phyloP scores from a whole-genome alignment of 345 rosid genomes.

The Euphorbia pulcherrima region DNA sequence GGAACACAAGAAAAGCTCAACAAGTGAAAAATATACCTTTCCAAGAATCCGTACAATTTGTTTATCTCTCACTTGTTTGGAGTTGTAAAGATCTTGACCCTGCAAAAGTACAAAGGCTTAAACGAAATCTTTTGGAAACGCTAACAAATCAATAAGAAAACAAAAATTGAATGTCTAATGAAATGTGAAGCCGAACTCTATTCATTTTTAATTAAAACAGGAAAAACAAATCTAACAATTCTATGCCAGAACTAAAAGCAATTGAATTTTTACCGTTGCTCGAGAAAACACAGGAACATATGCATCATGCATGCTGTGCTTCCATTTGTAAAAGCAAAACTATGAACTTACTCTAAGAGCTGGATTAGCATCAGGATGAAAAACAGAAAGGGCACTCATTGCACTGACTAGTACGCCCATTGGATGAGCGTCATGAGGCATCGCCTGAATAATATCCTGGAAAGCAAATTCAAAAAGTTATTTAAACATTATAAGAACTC shows the following conservation, averaged over 20 bases:
- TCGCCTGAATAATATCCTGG: slow-evolving; percentile 85
- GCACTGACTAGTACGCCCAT: slow-evolving; percentile 98
- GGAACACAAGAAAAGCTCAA: background rate
- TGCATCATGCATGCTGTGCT: background rate
- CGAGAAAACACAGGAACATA: background rate
- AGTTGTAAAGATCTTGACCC: slow-evolving; percentile 81
- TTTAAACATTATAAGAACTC: background rate
- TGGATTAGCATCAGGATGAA: slow-evolving; percentile 99
- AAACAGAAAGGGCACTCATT: slow-evolving; percentile 93
- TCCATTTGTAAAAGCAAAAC: slow-evolving; percentile 3
- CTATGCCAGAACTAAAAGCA: background rate
- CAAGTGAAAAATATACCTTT: slow-evolving; percentile 58
- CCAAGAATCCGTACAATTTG: slow-evolving; percentile 91
- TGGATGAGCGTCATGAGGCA: slow-evolving; percentile 99
- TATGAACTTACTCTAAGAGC: slow-evolving; percentile 72
- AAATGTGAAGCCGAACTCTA: background rate
- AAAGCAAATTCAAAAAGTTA: slow-evolving; percentile 21
- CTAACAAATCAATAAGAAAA: background rate
- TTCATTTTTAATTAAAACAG: background rate
- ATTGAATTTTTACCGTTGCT: background rate
- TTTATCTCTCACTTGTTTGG: slow-evolving; percentile 86
- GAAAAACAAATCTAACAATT: background rate
- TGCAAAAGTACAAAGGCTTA: slow-evolving; percentile 15
- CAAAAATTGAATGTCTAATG: background rate
- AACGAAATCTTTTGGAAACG: background rate